phyloP scores from a whole-genome alignment of 2,329 filamentous ascomycete genomes.

The Aspergillus nomiae region DNA sequence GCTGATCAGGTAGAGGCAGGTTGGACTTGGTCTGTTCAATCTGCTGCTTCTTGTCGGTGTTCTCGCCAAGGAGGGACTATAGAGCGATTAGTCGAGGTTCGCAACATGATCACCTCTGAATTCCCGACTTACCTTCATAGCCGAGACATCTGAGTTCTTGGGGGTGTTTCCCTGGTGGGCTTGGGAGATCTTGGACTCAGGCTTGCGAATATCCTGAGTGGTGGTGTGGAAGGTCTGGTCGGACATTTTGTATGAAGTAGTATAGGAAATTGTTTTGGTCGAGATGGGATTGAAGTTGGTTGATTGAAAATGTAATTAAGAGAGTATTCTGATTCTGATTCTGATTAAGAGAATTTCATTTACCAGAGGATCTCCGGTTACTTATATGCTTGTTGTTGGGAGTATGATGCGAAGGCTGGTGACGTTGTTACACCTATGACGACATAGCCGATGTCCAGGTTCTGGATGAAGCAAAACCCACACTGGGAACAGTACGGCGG shows the following conservation, averaged over 20 bases:
- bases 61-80: constrained; percentile 44
- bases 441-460: not conserved
- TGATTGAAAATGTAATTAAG: not conserved
- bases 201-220: constrained; percentile 52
- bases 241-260: constrained; percentile 14
- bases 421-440: constrained; percentile 8
- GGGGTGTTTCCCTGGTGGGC: constrained; percentile 46
- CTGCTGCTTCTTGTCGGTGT: constrained; percentile 60
- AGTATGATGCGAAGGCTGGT: constrained; percentile 5
- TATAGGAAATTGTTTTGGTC: not conserved
- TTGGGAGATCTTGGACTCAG: constrained; percentile 45
- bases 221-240: constrained; percentile 50
- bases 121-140: constrained; percentile 46
- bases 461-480: not conserved
- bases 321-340: not conserved
- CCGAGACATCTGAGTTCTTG: constrained; percentile 47
- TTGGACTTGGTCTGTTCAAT: constrained; percentile 71
- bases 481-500: not conserved
- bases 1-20: constrained; percentile 77
- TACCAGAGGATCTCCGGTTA: not conserved
- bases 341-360: not conserved
- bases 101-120: not conserved
- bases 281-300: not conserved
- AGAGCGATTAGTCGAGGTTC: not conserved
- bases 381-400: constrained; percentile 7